Conservation (phyloP, 768 basidiomycete species). For the Suillus occidentalis region DNA sequence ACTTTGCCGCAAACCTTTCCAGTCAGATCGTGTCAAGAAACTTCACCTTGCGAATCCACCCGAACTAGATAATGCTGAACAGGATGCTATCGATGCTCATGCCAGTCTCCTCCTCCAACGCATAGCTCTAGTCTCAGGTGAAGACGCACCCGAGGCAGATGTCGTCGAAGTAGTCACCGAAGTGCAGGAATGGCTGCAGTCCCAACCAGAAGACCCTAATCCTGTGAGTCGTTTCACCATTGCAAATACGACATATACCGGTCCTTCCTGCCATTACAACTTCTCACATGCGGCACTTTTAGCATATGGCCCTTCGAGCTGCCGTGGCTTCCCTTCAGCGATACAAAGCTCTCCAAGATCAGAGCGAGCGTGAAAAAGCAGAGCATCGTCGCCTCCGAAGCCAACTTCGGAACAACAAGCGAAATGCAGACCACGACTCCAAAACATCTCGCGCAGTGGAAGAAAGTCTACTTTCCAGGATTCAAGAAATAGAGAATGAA, state of each 20-base stretch:
- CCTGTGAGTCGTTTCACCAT: conserved; percentile 23
- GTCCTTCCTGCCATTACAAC: background rate
- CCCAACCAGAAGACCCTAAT: conserved; percentile 41
- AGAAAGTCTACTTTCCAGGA: conserved; percentile 32
- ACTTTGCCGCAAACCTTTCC: conserved; percentile 63
- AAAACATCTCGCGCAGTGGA: conserved; percentile 38
- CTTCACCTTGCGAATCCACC: conserved; percentile 59
- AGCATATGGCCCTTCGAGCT: conserved; percentile 34
- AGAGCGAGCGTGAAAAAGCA: conserved; percentile 30
- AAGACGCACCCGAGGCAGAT: conserved; percentile 31
- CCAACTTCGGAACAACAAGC: conserved; percentile 30
- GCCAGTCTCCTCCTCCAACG: conserved; percentile 37
- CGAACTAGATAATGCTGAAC: conserved; percentile 34
- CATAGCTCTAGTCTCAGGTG: conserved; percentile 35
- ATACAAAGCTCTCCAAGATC: conserved; percentile 39
- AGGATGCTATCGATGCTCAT: conserved; percentile 43
- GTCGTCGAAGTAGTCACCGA: conserved; percentile 43
- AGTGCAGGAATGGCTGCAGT: conserved; percentile 51
- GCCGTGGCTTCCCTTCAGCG: conserved; percentile 37
- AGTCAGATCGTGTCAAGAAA: conserved; percentile 58
- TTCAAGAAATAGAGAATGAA: conserved; percentile 32
- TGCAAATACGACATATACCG: background rate
- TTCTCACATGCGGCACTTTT: conserved; percentile 24
- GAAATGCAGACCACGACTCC: conserved; percentile 31
- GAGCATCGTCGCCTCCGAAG: conserved; percentile 34